These are phyloP conservation scores for Penicillium bovifimosum DNA, from an alignment of 495 filamentous ascomycete genomes.

Conservation along the genomic window DNA sequence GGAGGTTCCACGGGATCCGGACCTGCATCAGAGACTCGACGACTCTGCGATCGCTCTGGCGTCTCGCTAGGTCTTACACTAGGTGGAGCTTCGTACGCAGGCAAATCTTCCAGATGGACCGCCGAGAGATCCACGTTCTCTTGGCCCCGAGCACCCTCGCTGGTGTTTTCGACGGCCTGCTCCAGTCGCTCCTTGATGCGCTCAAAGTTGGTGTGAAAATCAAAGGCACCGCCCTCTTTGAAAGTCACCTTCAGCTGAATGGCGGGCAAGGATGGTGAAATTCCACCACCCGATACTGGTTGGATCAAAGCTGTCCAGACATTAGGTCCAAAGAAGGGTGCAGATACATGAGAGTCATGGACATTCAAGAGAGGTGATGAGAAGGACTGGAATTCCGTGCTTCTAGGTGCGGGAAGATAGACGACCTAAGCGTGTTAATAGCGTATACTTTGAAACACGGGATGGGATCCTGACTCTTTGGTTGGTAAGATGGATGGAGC, in stretches of 20 bases:
- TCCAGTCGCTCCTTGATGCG: constrained; percentile 75
- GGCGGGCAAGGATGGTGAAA: constrained; percentile 64
- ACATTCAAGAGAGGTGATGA: constrained; percentile 80
- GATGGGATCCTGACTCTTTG: constrained; percentile 63
- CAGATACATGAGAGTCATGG: constrained; percentile 81
- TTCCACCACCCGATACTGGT: constrained; percentile 78
- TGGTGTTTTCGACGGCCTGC: constrained; percentile 69
- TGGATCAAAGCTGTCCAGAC: constrained; percentile 76
- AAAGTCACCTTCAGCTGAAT: constrained; percentile 82
- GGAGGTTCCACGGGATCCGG: constrained; percentile 69
- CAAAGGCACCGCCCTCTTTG: constrained; percentile 90
- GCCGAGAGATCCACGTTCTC: constrained; percentile 48
- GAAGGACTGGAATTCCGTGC: constrained; percentile 74
- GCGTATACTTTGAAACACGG: background rate
- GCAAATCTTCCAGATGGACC: constrained; percentile 76
- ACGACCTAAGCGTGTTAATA: constrained; percentile 57
- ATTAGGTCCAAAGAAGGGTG: constrained; percentile 95
- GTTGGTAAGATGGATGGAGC: constrained; percentile 77
- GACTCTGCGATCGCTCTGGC: constrained; percentile 9
- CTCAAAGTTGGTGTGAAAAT: constrained; percentile 81
- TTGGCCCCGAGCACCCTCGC: constrained; percentile 43
- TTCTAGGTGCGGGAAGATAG: constrained; percentile 72
- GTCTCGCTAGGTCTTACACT: constrained; percentile 9
- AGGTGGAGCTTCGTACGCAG: constrained; percentile 59
- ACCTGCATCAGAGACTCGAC: constrained; percentile 14